Percentiles rank a stretch among this genome's conserved stretches.
These are phyloP conservation scores for Calonectria pseudoreteaudii DNA, from an alignment of 2,329 filamentous ascomycete genomes.

Conservation along the genomic window DNA sequence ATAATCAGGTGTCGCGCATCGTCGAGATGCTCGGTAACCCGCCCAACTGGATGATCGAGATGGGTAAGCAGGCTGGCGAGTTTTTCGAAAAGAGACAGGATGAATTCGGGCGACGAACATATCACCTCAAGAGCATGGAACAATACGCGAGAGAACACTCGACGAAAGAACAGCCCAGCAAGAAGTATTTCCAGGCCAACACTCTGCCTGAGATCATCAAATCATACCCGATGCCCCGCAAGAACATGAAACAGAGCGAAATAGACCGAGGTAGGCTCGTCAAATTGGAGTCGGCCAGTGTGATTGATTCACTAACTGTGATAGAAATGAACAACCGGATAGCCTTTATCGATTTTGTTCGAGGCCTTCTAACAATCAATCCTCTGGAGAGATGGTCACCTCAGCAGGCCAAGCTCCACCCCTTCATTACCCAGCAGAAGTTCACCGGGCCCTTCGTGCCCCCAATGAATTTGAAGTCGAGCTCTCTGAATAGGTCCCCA, in stretches of 20 bases:
- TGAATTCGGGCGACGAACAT: constrained; percentile 91
- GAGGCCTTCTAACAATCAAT: constrained; percentile 92
- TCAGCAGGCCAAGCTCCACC: constrained; percentile 95
- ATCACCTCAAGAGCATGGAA: constrained; percentile 96
- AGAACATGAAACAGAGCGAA: constrained; percentile 99
- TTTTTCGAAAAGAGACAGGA: constrained; percentile 96
- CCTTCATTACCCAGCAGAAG: constrained; percentile 98
- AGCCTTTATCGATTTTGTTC: constrained; percentile 98
- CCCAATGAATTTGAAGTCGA: constrained; percentile 94
- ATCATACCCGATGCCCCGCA: constrained; percentile 96
- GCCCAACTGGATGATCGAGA: constrained; percentile 98
- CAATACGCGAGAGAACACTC: constrained; percentile 96
- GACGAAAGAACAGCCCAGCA: constrained; percentile 98
- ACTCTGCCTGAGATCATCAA: constrained; percentile 97
- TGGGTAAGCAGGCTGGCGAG: constrained; percentile 96
- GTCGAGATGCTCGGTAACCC: constrained; percentile 98
- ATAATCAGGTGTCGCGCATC: constrained; percentile 97
- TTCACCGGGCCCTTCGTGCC: constrained; percentile 96
- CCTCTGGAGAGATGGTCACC: constrained; percentile 97
- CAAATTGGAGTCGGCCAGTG: neutral
- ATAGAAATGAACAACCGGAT: constrained; percentile 98
- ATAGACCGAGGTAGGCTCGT: constrained; percentile 87
- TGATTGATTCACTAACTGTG: constrained; percentile 33
- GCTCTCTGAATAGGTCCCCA: constrained; percentile 85
- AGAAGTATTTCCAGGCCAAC: constrained; percentile 98